A percentile compares a stretch with the other conserved stretches of the same genome.
phyloP scores from a whole-genome alignment of 306 rosid genomes.

The Calophaca sinica region DNA sequence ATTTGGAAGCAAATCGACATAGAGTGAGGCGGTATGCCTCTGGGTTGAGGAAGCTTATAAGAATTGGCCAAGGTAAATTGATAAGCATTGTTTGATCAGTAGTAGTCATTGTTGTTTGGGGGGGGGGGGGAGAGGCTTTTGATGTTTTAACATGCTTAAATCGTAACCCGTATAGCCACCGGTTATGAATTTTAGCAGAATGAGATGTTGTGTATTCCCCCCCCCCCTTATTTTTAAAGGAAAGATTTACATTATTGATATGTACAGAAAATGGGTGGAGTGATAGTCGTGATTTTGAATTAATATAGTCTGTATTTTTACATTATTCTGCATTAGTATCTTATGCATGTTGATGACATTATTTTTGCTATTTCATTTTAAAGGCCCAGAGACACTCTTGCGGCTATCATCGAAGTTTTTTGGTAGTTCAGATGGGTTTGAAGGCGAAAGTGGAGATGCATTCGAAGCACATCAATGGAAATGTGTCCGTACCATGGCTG shows the following conservation, averaged over 20 bases:
- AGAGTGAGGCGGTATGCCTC: slow-evolving; percentile 82
- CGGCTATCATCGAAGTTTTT: slow-evolving; percentile 65
- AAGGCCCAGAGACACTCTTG: slow-evolving; percentile 88
- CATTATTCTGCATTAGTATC: not conserved
- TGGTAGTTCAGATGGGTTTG: slow-evolving; percentile 62
- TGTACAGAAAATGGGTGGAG: not conserved
- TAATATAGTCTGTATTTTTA: not conserved
- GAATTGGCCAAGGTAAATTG: slow-evolving; percentile 88
- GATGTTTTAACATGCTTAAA: slow-evolving; percentile 9
- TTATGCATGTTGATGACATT: slow-evolving; percentile 7
- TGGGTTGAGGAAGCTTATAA: slow-evolving; percentile 76
- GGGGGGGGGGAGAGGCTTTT: not conserved
- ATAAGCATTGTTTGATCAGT: slow-evolving; percentile 16
- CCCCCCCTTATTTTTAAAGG: not conserved
- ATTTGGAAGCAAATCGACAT: slow-evolving; percentile 76
- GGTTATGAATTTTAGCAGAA: not conserved
- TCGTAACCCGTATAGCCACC: not conserved
- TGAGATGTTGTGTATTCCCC: not conserved
- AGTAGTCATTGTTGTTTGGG: not conserved
- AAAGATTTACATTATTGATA: slow-evolving; percentile 3
- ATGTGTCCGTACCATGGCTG: slow-evolving; percentile 83
- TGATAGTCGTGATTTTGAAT: not conserved
- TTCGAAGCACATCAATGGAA: slow-evolving; percentile 87
- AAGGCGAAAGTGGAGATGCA: slow-evolving; percentile 75
- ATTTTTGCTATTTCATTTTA: slow-evolving; percentile 18